Conservation (phyloP, 2,329 filamentous ascomycete species). For the Pestalotiopsis fici region DNA sequence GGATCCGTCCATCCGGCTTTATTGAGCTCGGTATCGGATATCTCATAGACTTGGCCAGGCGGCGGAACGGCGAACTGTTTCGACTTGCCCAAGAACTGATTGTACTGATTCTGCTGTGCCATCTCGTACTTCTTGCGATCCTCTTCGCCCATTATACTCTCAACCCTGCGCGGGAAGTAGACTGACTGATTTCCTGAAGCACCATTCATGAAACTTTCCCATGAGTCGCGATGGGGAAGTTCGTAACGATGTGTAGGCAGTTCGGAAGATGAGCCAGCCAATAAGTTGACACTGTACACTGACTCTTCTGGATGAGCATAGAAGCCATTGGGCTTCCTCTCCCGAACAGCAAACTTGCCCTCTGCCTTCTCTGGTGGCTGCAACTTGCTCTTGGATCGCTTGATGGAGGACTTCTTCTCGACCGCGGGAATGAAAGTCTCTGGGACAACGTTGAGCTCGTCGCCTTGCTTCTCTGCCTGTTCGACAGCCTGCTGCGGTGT, state of each 20-base stretch:
- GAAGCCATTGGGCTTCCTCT: slow-evolving; percentile 66
- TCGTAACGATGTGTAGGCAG: slow-evolving; percentile 43
- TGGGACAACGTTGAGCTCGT: slow-evolving; percentile 87
- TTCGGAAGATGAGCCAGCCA: slow-evolving; percentile 21
- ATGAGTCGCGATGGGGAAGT: slow-evolving; percentile 61
- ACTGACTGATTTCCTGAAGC: slow-evolving; percentile 60
- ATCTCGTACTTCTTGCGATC: slow-evolving; percentile 74
- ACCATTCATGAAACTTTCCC: slow-evolving; percentile 65
- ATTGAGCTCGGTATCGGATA: slow-evolving; percentile 43
- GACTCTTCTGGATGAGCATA: slow-evolving; percentile 72
- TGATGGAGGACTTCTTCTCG: slow-evolving; percentile 43
- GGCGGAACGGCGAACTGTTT: slow-evolving; percentile 35
- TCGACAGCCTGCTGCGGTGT: slow-evolving; percentile 84
- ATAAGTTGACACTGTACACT: slow-evolving; percentile 52
- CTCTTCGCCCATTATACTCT: slow-evolving; percentile 78
- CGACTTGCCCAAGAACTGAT: slow-evolving; percentile 31
- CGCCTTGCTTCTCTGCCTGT: slow-evolving; percentile 73
- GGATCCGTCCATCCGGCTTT: slow-evolving; percentile 43
- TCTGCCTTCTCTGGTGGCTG: slow-evolving; percentile 75
- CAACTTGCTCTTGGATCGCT: slow-evolving; percentile 57
- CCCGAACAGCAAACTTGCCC: slow-evolving; percentile 75
- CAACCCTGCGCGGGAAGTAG: slow-evolving; percentile 67
- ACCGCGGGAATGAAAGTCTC: slow-evolving; percentile 74
- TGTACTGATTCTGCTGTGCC: slow-evolving; percentile 58
- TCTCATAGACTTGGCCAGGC: slow-evolving; percentile 49